Evolutionary conservation across 169 alveolate genomes (phyloP).

Genomic region (Plasmodium adleri): DNA sequence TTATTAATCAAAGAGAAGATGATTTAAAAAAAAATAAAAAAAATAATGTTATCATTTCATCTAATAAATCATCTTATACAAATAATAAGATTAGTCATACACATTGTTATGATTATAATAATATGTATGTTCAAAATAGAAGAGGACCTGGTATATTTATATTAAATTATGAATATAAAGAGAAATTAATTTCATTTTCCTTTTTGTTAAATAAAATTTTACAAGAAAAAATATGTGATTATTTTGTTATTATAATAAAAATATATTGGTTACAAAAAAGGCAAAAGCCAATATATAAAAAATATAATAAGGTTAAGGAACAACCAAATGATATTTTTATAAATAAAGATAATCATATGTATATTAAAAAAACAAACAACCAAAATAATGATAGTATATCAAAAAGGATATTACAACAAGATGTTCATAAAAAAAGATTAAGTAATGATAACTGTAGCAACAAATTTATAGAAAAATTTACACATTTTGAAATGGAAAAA

Average conservation of each 20-base stretch:
- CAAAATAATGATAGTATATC: not conserved
- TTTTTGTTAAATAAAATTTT: conserved; percentile 16
- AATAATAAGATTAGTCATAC: no score
- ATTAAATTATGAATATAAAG: not conserved
- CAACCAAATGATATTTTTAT: not conserved
- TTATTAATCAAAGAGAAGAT: no score
- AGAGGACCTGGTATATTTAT: not conserved
- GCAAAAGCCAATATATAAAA: conserved; percentile 24
- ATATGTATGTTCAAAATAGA: no score
- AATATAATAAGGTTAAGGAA: conserved; percentile 21
- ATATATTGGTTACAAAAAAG: not conserved
- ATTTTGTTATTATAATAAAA: conserved; percentile 6
- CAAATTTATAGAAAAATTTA: not conserved
- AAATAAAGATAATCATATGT: not conserved
- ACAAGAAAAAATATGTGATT: not conserved
- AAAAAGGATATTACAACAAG: not conserved
- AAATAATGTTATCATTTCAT: no score
- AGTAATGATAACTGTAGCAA: not conserved
- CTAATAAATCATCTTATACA: no score
- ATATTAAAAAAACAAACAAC: not conserved
- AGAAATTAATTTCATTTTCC: conserved; percentile 11
- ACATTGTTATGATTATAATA: no score
- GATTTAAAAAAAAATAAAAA: no score
- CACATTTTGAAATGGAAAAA: not conserved
- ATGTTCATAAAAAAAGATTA: not conserved